Evolutionary conservation across 768 basidiomycete genomes (phyloP).

Genomic region (Boletus sensibilis): DNA sequence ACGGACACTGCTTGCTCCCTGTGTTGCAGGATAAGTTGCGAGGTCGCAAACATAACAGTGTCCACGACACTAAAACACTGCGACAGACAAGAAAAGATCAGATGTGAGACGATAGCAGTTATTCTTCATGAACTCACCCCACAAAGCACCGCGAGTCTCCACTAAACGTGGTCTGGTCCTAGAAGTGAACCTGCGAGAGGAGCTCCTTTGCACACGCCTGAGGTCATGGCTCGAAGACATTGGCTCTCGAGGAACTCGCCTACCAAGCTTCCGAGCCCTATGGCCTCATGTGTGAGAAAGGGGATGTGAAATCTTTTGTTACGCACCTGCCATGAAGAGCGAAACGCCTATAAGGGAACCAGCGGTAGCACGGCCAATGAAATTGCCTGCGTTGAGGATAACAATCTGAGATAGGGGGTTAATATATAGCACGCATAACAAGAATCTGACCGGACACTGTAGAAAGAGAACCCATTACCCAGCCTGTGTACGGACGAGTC

Average conservation of each 20-base stretch:
- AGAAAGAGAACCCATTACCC: slow-evolving; percentile 47
- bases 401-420: slow-evolving; percentile 27
- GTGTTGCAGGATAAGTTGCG: slow-evolving; percentile 6
- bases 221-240: slow-evolving; percentile 15
- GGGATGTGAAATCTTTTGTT: background rate
- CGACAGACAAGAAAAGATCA: background rate
- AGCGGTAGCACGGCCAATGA: slow-evolving; percentile 36
- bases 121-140: slow-evolving; percentile 31
- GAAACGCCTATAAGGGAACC: slow-evolving; percentile 47
- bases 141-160: slow-evolving; percentile 51
- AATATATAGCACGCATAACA: background rate
- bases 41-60: slow-evolving; percentile 7
- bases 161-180: slow-evolving; percentile 49
- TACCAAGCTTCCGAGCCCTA: slow-evolving; percentile 26
- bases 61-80: slow-evolving; percentile 19
- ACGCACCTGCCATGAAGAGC: slow-evolving; percentile 45
- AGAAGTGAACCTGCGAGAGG: slow-evolving; percentile 56
- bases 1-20: background rate
- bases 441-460: slow-evolving; percentile 39
- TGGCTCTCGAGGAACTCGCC: slow-evolving; percentile 2
- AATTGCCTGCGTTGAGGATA: slow-evolving; percentile 36
- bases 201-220: slow-evolving; percentile 38
- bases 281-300: background rate
- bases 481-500: slow-evolving; percentile 50
- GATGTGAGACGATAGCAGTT: background rate